Conservation (phyloP, 441 rosid species). For the Populus tomentosa region DNA sequence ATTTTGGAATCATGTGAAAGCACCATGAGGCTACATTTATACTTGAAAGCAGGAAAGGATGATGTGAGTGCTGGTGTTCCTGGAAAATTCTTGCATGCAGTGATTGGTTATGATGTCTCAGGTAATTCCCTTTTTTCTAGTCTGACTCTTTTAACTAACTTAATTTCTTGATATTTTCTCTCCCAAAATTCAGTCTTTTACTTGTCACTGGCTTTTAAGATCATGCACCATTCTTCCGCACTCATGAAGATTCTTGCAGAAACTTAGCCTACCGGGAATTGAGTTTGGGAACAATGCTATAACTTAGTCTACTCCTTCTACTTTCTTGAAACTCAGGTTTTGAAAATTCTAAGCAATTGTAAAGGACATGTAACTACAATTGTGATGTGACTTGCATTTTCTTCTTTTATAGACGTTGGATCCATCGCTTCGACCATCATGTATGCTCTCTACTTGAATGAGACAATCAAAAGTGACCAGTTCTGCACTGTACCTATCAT, state of each 20-base stretch:
- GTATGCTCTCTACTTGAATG: constrained; percentile 56
- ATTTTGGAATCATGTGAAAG: constrained; percentile 51
- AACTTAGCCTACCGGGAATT: background rate
- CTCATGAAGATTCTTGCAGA: background rate
- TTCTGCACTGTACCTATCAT: constrained; percentile 59
- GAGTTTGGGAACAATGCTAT: background rate
- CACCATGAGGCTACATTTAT: constrained; percentile 34
- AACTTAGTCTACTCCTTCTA: background rate
- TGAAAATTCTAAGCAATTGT: background rate
- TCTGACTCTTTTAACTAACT: background rate
- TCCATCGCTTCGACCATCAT: constrained; percentile 46
- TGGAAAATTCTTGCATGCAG: constrained; percentile 55
- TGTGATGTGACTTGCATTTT: background rate
- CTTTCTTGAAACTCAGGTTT: background rate
- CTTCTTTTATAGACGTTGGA: constrained; percentile 36
- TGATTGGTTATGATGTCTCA: constrained; percentile 41
- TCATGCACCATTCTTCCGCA: background rate
- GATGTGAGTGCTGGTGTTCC: constrained; percentile 56
- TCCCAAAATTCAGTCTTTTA: background rate
- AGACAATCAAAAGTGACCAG: constrained; percentile 31
- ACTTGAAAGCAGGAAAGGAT: constrained; percentile 42
- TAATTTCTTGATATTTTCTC: background rate
- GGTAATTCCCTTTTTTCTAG: constrained; percentile 29
- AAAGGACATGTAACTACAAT: constrained; percentile 1
- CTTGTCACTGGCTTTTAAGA: background rate